These are phyloP conservation scores for Jacaranda mimosifolia DNA, from an alignment of 257 asterid species.

Conservation along the genomic window DNA sequence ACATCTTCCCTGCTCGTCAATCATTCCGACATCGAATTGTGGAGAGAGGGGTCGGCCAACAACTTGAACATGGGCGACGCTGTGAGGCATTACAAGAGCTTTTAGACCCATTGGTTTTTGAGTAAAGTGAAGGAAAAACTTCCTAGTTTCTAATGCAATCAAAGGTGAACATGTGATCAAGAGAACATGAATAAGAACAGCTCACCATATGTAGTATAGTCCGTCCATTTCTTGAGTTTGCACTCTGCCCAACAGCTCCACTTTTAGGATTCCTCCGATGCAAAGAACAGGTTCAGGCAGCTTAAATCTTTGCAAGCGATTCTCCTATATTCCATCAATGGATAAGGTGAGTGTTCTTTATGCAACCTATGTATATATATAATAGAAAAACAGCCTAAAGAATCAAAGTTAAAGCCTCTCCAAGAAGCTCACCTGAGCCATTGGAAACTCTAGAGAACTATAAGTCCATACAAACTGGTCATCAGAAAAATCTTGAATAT, in stretches of 20 bases:
- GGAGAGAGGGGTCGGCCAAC: slow-evolving; percentile 73
- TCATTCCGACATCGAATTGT: slow-evolving; percentile 59
- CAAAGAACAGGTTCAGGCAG: slow-evolving; percentile 77
- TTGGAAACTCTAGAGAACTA: slow-evolving; percentile 69
- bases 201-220: slow-evolving; percentile 80
- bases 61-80: slow-evolving; percentile 68
- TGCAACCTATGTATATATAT: neutral
- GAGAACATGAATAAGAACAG: slow-evolving; percentile 1
- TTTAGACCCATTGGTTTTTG: neutral
- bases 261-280: slow-evolving; percentile 77
- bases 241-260: slow-evolving; percentile 85
- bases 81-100: slow-evolving; percentile 34
- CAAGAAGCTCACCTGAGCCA: slow-evolving; percentile 67
- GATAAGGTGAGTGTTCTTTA: slow-evolving; percentile 12
- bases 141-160: neutral
- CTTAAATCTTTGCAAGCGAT: slow-evolving; percentile 72
- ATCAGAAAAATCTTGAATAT: slow-evolving; percentile 42
- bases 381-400: neutral
- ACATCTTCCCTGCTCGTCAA: slow-evolving; percentile 63
- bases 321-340: slow-evolving; percentile 55
- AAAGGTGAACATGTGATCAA: neutral
- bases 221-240: slow-evolving; percentile 81
- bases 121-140: neutral
- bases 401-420: neutral
- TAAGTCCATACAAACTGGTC: slow-evolving; percentile 71